These are phyloP conservation scores for Citrullus amarus DNA, from an alignment of 306 rosid genomes.

Conservation along the genomic window DNA sequence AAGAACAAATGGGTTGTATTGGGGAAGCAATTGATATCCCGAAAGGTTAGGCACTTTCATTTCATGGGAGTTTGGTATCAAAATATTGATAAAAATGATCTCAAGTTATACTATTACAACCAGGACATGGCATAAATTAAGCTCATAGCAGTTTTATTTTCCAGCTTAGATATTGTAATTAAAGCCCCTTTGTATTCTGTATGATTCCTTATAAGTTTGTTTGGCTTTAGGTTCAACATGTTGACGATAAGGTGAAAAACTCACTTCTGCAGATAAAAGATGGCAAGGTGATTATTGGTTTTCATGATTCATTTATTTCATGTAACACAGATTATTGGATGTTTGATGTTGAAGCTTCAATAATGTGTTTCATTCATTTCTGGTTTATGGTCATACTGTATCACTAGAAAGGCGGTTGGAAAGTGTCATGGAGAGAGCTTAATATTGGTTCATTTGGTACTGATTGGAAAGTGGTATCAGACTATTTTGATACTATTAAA, in stretches of 20 bases:
- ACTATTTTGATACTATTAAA: not conserved
- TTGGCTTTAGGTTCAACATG: slow-evolving; percentile 44
- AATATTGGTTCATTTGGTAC: not conserved
- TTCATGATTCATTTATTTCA: not conserved
- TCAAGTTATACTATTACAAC: not conserved
- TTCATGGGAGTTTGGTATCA: not conserved
- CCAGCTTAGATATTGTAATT: not conserved
- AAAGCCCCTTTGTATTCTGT: not conserved
- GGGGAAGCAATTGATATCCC: slow-evolving; percentile 56
- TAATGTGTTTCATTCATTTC: not conserved
- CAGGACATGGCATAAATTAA: not conserved
- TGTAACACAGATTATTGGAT: not conserved
- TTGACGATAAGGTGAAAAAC: slow-evolving; percentile 59
- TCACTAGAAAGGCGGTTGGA: not conserved
- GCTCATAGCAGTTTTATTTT: not conserved
- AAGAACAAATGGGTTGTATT: slow-evolving; percentile 82
- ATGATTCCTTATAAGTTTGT: not conserved
- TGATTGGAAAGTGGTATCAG: not conserved
- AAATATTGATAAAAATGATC: not conserved
- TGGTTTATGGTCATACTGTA: not conserved
- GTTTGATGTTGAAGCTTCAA: not conserved
- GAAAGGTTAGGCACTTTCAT: slow-evolving; percentile 35
- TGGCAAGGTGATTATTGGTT: slow-evolving; percentile 41
- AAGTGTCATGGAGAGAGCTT: not conserved
- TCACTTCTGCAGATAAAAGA: slow-evolving; percentile 52